A percentile compares a stretch with the other conserved stretches of the same genome.
Conservation (phyloP, 2,329 filamentous ascomycete species). For the Corniculantispora saksenae region DNA sequence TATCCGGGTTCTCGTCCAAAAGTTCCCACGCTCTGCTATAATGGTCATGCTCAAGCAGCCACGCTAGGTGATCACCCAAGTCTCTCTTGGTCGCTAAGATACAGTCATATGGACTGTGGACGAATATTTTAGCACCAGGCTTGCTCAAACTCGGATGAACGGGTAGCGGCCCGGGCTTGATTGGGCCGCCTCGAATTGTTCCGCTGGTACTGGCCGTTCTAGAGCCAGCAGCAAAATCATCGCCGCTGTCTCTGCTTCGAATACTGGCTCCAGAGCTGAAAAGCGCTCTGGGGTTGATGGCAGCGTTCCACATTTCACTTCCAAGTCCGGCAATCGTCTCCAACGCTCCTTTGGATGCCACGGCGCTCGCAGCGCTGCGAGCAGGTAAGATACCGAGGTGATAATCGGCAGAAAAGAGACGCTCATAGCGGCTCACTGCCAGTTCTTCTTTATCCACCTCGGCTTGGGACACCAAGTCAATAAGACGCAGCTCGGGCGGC, state of each 20-base stretch:
- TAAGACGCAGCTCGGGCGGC: slow-evolving; percentile 85
- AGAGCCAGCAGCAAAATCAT: slow-evolving; percentile 53
- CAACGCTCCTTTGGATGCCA: slow-evolving; percentile 69
- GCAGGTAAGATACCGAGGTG: slow-evolving; percentile 84
- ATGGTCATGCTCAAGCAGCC: slow-evolving; percentile 79
- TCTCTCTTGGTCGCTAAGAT: slow-evolving; percentile 89
- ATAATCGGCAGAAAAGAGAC: slow-evolving; percentile 85
- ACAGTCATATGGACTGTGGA: slow-evolving; percentile 95
- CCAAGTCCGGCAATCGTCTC: slow-evolving; percentile 73
- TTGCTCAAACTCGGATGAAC: slow-evolving; percentile 58
- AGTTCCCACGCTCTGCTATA: slow-evolving; percentile 89
- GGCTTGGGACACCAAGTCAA: slow-evolving; percentile 83
- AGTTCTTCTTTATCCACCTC: slow-evolving; percentile 87
- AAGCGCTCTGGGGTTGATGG: slow-evolving; percentile 81
- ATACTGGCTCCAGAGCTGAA: slow-evolving; percentile 87
- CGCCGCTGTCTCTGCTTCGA: slow-evolving; percentile 60
- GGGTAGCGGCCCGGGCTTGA: slow-evolving; percentile 32
- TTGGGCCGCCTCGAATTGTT: slow-evolving; percentile 30
- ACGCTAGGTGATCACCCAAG: slow-evolving; percentile 78
- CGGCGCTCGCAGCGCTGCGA: slow-evolving; percentile 63
- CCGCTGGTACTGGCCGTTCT: slow-evolving; percentile 40
- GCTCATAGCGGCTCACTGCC: slow-evolving; percentile 82
- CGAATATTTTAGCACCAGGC: slow-evolving; percentile 73
- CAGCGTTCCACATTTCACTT: slow-evolving; percentile 85
- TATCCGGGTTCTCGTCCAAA: slow-evolving; percentile 83